Percentiles rank a stretch among this genome's conserved stretches.
phyloP scores from a whole-genome alignment of 2,329 filamentous ascomycete genomes.

The Dissoconium aciculare region DNA sequence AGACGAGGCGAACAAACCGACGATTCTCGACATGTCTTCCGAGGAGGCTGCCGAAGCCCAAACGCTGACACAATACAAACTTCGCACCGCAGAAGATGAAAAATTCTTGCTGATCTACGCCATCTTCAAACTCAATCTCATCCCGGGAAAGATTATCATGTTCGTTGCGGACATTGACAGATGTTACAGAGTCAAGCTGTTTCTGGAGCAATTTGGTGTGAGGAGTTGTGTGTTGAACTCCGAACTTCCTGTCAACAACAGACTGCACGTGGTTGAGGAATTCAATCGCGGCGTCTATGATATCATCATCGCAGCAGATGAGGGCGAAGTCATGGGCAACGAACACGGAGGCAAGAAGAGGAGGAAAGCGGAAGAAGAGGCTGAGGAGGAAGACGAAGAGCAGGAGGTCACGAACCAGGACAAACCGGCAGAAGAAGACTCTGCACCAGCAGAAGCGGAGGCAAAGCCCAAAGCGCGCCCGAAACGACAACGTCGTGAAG shows the following conservation, averaged over 20 bases:
- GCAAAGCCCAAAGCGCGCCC: slow-evolving; percentile 18
- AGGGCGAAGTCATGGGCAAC: slow-evolving; percentile 66
- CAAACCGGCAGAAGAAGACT: slow-evolving; percentile 12
- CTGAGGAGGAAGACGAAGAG: slow-evolving; percentile 21
- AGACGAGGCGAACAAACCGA: slow-evolving; percentile 40
- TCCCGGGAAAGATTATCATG: slow-evolving; percentile 81
- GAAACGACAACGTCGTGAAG: slow-evolving; percentile 28
- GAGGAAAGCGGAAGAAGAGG: slow-evolving; percentile 13
- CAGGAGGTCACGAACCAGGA: slow-evolving; percentile 17
- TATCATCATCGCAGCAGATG: slow-evolving; percentile 92
- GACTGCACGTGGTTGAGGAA: slow-evolving; percentile 88
- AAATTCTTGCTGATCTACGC: slow-evolving; percentile 89
- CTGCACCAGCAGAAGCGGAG: slow-evolving; percentile 7
- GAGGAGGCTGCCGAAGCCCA: slow-evolving; percentile 42
- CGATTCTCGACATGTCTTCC: slow-evolving; percentile 67
- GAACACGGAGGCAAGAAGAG: slow-evolving; percentile 33
- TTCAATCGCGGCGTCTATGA: slow-evolving; percentile 97
- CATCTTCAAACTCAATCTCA: slow-evolving; percentile 84
- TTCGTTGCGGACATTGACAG: slow-evolving; percentile 77
- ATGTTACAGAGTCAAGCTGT: slow-evolving; percentile 85
- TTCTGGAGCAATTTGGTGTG: slow-evolving; percentile 92
- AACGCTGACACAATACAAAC: slow-evolving; percentile 71
- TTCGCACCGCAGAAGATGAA: slow-evolving; percentile 90
- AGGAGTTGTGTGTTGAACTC: slow-evolving; percentile 88
- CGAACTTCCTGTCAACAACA: slow-evolving; percentile 80